phyloP scores from a whole-genome alignment of 192 early-diverging fungal genomes.

The Linnemannia schmuckeri region DNA sequence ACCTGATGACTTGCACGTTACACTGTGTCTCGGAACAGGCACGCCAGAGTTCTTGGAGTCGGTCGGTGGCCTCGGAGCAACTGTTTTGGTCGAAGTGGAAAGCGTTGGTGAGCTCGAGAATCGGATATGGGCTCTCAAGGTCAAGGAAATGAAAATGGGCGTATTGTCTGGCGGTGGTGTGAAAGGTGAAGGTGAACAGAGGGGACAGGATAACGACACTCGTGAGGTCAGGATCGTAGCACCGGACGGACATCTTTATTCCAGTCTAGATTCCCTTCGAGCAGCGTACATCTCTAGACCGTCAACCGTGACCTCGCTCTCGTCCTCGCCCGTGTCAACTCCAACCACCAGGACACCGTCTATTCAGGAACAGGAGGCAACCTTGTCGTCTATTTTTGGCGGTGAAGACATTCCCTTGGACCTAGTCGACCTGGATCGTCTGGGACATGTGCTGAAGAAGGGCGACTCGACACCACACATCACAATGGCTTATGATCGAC shows the following conservation, averaged over 20 bases:
- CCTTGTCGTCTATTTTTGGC: background rate
- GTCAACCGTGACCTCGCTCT: background rate
- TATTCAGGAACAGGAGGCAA: background rate
- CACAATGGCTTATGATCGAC: conserved; percentile 42
- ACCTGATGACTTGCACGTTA: conserved; percentile 49
- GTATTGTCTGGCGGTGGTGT: background rate
- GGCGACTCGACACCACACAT: conserved; percentile 14
- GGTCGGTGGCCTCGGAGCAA: conserved; percentile 36
- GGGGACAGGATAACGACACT: background rate
- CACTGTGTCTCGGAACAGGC: conserved; percentile 25
- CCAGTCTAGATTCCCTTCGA: conserved; percentile 12
- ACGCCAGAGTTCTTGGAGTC: conserved; percentile 18
- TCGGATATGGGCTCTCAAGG: conserved; percentile 39
- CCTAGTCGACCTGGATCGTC: conserved; percentile 12
- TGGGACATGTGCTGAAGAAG: conserved; percentile 23
- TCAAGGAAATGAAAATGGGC: conserved; percentile 28
- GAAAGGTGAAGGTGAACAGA: background rate
- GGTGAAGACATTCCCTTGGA: background rate
- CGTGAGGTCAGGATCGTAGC: conserved; percentile 20
- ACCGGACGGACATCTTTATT: conserved; percentile 34
- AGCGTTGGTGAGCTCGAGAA: conserved; percentile 27
- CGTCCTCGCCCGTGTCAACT: background rate
- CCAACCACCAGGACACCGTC: background rate
- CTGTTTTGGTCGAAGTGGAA: conserved; percentile 36
- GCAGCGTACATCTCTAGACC: background rate